Evolutionary conservation across 2,329 filamentous ascomycete species (phyloP), one percentile per base, ranked within the genome.

Genomic region (Zasmidium citrigriseum): DNA sequence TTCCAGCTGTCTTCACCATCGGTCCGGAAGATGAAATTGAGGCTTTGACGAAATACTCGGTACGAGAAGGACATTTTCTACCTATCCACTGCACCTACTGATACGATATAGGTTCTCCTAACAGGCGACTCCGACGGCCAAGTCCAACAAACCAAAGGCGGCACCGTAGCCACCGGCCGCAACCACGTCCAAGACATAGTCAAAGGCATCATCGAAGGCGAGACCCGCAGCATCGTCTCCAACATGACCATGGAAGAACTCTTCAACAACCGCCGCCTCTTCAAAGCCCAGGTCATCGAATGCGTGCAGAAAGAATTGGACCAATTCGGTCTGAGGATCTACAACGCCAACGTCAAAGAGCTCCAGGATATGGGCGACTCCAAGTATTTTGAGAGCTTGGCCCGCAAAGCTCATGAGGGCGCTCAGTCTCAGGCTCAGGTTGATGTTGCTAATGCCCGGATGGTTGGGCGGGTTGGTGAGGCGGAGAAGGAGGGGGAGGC

Each of bases 181-280:
- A 80, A 83, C 54, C 89, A 93, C 75, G 86, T 95, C 16, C 88
- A 89, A 69, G 89, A 89, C 66, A 96, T 96, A 61, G 88, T 96
- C 74, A 93, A 91, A 74, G 91, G 90, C 60, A 92, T 96, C 73
- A 95, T 96, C 66, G 90, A 96, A 73, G 91, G 91, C 61, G 91
- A 96, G 74, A 93, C 89, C 1, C 84, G 91, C 58, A 89, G 91
- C 4, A 86, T 96, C 54, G 89, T 96, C 45, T 90, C 87, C 0
- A 88, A 86, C 66, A 93, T 96, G 89, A 93, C 90, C n/a, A 93
- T 95, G 89, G 90, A 93, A 72, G 90, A 95, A 75, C 89, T 96
- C 59, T 93, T 93, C 74, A 88, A 86, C 60, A 87, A 90, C 45
- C 56, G 67, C 1, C 63, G 67, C n/a, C 46, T 67, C 18, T 69